These are phyloP conservation scores for Kalanchoe fedtschenkoi DNA, from an alignment of 164 flowering plant genomes.

Conservation along the genomic window DNA sequence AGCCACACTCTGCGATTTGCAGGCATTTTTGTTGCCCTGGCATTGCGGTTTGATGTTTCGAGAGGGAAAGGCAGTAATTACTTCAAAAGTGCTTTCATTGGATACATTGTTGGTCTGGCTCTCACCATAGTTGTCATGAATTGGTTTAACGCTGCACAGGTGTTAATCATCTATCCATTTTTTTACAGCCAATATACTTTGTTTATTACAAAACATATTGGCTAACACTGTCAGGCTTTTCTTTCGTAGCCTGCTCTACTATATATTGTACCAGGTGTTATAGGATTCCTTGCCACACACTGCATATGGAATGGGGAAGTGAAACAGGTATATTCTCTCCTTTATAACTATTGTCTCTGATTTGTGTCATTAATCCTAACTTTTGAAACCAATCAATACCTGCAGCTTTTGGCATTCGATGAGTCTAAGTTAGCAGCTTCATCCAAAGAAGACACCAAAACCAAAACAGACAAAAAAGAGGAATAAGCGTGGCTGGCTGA, in stretches of 20 bases:
- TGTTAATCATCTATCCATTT: constrained; percentile 9
- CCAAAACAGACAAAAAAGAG: too few relatives aligned
- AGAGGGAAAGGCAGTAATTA: constrained; percentile 78
- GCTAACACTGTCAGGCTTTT: constrained; percentile 5
- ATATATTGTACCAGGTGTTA: constrained; percentile 91
- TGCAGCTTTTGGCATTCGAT: too few relatives aligned
- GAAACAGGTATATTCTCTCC: constrained; percentile 57
- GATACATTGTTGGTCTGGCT: constrained; percentile 63
- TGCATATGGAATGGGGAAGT: constrained; percentile 88
- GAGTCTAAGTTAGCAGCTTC: too few relatives aligned
- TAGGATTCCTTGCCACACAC: constrained; percentile 77
- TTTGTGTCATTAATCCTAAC: too few relatives aligned
- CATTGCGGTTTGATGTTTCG: constrained; percentile 92
- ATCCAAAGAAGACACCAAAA: too few relatives aligned
- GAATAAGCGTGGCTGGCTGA: too few relatives aligned
- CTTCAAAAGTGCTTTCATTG: constrained; percentile 86
- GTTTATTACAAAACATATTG: neutral
- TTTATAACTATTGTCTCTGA: neutral
- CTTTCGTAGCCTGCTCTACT: constrained; percentile 82
- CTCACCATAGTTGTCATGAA: constrained; percentile 91
- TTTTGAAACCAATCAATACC: too few relatives aligned
- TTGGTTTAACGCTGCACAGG: constrained; percentile 99
- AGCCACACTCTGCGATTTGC: constrained; percentile 8
- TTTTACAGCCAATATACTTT: neutral
- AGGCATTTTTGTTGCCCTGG: constrained; percentile 98